These are phyloP conservation scores for Forsythia viridissima DNA, from an alignment of 257 asterid genomes.

Conservation along the genomic window DNA sequence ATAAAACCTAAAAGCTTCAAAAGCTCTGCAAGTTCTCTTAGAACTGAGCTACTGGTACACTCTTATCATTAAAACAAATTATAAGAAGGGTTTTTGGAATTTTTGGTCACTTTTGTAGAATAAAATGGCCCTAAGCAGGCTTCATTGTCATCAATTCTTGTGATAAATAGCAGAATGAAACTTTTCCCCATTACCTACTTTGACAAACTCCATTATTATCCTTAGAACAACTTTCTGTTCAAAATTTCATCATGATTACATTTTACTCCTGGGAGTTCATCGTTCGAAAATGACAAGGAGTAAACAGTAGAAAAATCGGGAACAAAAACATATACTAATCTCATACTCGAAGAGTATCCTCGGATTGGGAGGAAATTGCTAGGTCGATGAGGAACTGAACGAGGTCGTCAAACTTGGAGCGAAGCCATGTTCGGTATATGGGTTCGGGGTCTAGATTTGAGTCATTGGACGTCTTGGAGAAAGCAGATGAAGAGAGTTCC, in stretches of 20 bases:
- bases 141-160: conserved; percentile 21
- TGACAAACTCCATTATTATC: conserved; percentile 82
- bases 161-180: conserved; percentile 76
- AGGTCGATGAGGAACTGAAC: conserved; percentile 43
- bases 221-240: conserved; percentile 45
- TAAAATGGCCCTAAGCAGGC: too few relatives aligned
- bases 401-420: conserved; percentile 73
- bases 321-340: background rate
- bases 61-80: too few relatives aligned
- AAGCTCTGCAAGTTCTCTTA: too few relatives aligned
- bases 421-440: conserved; percentile 64
- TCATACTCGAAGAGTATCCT: conserved; percentile 58
- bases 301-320: too few relatives aligned
- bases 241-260: background rate
- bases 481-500: conserved; percentile 42
- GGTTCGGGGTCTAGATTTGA: conserved; percentile 41
- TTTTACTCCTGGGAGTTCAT: too few relatives aligned
- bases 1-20: too few relatives aligned
- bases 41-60: too few relatives aligned
- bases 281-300: too few relatives aligned
- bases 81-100: too few relatives aligned
- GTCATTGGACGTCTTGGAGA: background rate
- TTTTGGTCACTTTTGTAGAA: too few relatives aligned
- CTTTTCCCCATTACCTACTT: conserved; percentile 71
- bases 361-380: conserved; percentile 45